phyloP scores from a whole-genome alignment of 192 early-diverging fungal species.

The Coemansia sp. region DNA sequence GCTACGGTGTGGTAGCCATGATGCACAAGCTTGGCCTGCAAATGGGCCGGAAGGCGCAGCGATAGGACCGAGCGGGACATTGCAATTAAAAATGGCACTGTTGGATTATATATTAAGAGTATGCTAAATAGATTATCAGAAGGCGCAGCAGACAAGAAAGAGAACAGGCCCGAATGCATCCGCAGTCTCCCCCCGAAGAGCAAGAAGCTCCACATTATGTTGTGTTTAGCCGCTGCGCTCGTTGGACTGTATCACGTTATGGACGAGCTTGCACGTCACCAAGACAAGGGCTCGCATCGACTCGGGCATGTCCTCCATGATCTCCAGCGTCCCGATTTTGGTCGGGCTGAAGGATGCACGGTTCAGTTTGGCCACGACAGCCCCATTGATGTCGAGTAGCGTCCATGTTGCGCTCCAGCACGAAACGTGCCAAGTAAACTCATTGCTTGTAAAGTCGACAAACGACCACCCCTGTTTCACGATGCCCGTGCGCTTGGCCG shows the following conservation, averaged over 20 bases:
- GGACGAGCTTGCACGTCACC: constrained; percentile 9
- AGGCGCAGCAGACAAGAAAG: not conserved
- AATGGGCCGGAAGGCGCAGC: constrained; percentile 5
- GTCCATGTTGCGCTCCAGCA: constrained; percentile 1
- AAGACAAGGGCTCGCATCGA: constrained; percentile 6
- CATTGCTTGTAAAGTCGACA: constrained; percentile 20
- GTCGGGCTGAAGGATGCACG: not conserved
- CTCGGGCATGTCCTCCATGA: constrained; percentile 4
- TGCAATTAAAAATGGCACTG: not conserved
- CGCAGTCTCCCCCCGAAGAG: too few species aligned
- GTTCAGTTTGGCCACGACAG: constrained; percentile 1
- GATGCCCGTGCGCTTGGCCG: not conserved
- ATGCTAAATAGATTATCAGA: not conserved
- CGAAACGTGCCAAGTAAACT: constrained; percentile 7
- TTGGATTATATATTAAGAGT: not conserved
- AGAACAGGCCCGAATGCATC: not conserved
- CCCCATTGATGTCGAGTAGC: constrained; percentile 5
- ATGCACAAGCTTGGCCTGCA: constrained; percentile 8
- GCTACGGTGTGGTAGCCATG: constrained; percentile 18
- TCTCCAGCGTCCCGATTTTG: constrained; percentile 3
- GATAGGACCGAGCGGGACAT: constrained; percentile 25
- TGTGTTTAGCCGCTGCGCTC: not conserved
- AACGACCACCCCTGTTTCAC: constrained; percentile 10
- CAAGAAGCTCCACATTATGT: not conserved
- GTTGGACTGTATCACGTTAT: not conserved